Evolutionary conservation across 2,329 filamentous ascomycete species (phyloP), one percentile per base, ranked within the genome.

Genomic region (Apiospora marii): DNA sequence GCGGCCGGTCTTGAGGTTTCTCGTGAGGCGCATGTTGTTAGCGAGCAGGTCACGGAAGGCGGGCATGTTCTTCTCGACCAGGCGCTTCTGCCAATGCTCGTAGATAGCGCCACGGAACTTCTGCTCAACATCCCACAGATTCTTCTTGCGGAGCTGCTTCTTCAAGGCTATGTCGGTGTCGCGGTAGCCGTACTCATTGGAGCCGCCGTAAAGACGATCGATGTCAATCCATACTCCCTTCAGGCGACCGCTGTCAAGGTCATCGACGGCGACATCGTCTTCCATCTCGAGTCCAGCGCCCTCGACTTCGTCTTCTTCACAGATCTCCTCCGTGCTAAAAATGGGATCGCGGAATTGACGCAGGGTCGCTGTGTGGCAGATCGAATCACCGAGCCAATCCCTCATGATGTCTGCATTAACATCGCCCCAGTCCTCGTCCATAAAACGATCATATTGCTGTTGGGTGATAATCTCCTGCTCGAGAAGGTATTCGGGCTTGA

Each of bases 71-170:
- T 1, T 83, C 0, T 81, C 78, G 1, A 94, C 87, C 1, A 90
- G 81, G 70, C 84, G 80, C 1, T 85, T 81, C 75, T 92, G 89
- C 71, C 96, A 87, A 71, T 89, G 84, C 61, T 89, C 87, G 80
- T 95, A 97, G 0, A 96, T 84, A 0, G 86, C 84, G 0, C 91
- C 91, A 7, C 94, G 90, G 24, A 87, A 80, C 3, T 82, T 80
- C 0, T 81, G 76, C 0, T 87, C 85, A 14, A 96, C 88, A 0
- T 87, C 84, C 82, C 89, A 93, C 22, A 96, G 80, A 75, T 95
- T 84, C 69, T 30, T 81, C 80, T 69, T 82, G 76, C 58, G 87
- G 75, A 46, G 83, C 76, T 64, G 83, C 74, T 70, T 83, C 73
- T 49, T 85, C 77, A 68, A 83, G 76, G 41, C 78, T 70, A 69